These are phyloP conservation scores for Falciphora oryzae DNA, from an alignment of 2,329 filamentous ascomycete species.

Conservation along the genomic window DNA sequence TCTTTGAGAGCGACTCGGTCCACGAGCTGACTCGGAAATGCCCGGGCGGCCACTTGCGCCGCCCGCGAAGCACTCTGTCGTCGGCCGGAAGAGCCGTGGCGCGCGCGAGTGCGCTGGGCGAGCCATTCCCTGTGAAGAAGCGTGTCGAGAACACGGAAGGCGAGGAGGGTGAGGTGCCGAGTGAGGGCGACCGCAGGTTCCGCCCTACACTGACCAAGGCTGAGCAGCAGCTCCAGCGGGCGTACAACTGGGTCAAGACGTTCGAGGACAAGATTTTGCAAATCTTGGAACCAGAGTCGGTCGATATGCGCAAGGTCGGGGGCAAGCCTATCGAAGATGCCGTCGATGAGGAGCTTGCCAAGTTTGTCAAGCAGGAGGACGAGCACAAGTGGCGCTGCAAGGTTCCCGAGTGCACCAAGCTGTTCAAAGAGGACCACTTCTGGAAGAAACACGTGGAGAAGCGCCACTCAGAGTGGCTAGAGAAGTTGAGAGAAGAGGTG, in stretches of 20 bases:
- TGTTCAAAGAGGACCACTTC: slow-evolving; percentile 96
- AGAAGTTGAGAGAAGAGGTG: slow-evolving; percentile 77
- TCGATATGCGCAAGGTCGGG: slow-evolving; percentile 84
- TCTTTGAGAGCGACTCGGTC: slow-evolving; percentile 95
- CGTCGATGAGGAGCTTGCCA: slow-evolving; percentile 75
- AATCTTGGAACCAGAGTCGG: slow-evolving; percentile 82
- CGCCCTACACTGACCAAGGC: slow-evolving; percentile 66
- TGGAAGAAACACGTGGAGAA: slow-evolving; percentile 99
- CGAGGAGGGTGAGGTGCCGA: slow-evolving; percentile 58
- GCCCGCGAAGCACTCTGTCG: slow-evolving; percentile 80
- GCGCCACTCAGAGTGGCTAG: slow-evolving; percentile 83
- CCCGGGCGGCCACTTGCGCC: slow-evolving; percentile 90
- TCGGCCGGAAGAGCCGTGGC: slow-evolving; percentile 79
- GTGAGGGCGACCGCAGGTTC: slow-evolving; percentile 65
- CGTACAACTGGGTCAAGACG: slow-evolving; percentile 98
- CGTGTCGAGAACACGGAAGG: slow-evolving; percentile 49
- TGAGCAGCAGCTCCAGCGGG: slow-evolving; percentile 86
- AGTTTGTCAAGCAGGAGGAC: slow-evolving; percentile 94
- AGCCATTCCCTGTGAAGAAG: slow-evolving; percentile 80
- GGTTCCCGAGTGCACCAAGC: slow-evolving; percentile 89
- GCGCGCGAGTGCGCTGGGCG: slow-evolving; percentile 73
- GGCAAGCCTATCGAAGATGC: slow-evolving; percentile 83
- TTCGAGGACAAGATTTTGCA: slow-evolving; percentile 96
- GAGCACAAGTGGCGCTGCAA: slow-evolving; percentile 96
- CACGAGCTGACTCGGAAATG: slow-evolving; percentile 96